These are phyloP conservation scores for Entonaema liquescens DNA, from an alignment of 495 filamentous ascomycete genomes.

Conservation along the genomic window DNA sequence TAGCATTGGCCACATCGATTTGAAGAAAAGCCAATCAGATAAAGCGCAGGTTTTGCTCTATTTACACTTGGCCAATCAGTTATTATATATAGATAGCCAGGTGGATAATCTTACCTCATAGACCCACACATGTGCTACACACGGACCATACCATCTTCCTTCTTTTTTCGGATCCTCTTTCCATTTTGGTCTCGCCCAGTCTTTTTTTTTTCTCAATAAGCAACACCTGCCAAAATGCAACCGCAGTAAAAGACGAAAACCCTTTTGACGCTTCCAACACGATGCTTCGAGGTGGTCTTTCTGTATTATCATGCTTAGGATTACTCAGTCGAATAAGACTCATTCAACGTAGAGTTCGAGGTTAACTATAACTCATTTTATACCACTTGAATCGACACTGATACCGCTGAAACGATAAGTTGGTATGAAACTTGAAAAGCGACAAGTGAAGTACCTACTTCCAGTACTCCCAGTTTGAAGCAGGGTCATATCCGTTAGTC, in stretches of 20 bases:
- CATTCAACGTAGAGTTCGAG: not conserved
- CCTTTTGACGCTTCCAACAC: not conserved
- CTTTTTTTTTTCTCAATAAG: not conserved
- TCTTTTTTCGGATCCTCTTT: conserved; percentile 15
- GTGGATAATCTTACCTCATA: conserved; percentile 19
- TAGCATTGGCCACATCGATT: conserved; percentile 15
- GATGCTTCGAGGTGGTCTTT: not conserved
- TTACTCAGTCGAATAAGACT: not conserved
- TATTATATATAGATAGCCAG: not conserved
- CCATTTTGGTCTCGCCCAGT: not conserved
- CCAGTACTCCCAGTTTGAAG: conserved; percentile 4
- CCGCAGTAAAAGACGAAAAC: not conserved
- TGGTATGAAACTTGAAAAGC: not conserved
- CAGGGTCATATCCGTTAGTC: conserved; percentile 9
- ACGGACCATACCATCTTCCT: conserved; percentile 28
- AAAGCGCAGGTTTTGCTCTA: conserved; percentile 2
- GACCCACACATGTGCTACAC: conserved; percentile 5
- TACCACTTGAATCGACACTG: not conserved
- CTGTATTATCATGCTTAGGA: not conserved
- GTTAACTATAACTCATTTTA: not conserved
- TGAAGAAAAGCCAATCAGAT: conserved; percentile 19
- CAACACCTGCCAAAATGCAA: not conserved
- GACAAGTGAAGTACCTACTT: not conserved
- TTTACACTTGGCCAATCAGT: conserved; percentile 20
- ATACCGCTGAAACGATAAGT: not conserved